phyloP scores from a whole-genome alignment of 176 grass and related monocot genomes.

The Oryza meyeriana region DNA sequence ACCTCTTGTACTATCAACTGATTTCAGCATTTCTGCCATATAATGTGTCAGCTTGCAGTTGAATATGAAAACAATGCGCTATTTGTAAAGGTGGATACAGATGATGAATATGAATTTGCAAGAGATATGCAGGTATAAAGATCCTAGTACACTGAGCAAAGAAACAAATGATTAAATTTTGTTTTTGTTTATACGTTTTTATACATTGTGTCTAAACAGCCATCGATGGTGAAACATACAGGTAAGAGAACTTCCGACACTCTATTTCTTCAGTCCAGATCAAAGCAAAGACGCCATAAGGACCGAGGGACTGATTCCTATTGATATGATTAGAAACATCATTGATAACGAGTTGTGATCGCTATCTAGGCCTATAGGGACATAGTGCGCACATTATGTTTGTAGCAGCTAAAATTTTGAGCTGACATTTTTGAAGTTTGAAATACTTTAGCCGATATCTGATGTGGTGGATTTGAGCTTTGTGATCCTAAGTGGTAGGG shows the following conservation, averaged over 20 bases:
- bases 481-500: no score
- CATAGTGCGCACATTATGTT: no score
- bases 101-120: conserved; percentile 80
- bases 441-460: no score
- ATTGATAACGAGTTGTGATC: no score
- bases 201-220: background rate
- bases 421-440: no score
- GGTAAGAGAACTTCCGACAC: conserved; percentile 69
- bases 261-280: conserved; percentile 88
- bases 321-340: no score
- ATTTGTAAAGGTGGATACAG: conserved; percentile 81
- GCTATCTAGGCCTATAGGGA: no score
- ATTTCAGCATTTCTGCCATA: conserved; percentile 11
- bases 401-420: no score
- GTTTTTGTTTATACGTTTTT: background rate
- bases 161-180: background rate
- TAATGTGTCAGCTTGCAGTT: conserved; percentile 59
- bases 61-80: conserved; percentile 70
- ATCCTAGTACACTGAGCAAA: background rate
- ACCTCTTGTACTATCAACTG: conserved; percentile 5
- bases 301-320: no score
- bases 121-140: no score
- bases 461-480: no score
- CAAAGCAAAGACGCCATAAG: conserved; percentile 69
- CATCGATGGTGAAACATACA: conserved; percentile 21